phyloP scores from a whole-genome alignment of 306 rosid species.

The Trifolium subterraneum region DNA sequence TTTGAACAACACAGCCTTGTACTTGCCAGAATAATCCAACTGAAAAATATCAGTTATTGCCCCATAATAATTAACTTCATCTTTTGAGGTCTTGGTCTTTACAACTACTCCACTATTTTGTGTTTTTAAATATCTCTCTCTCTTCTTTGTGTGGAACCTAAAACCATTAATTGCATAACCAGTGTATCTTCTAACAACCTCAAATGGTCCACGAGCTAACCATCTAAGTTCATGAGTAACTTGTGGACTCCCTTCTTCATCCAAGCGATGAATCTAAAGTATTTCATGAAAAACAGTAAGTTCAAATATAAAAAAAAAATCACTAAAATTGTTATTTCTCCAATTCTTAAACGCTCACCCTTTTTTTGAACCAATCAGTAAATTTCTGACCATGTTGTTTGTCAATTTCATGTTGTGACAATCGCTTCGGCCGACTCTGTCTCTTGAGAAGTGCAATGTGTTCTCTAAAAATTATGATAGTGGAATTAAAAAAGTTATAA shows the following conservation, averaged over 20 bases:
- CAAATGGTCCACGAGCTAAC: background rate
- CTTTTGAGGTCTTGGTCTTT: background rate
- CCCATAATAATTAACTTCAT: slow-evolving; percentile 14
- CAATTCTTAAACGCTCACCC: background rate
- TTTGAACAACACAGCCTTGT: background rate
- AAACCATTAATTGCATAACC: too few species aligned
- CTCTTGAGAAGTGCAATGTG: background rate
- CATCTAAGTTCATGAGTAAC: background rate
- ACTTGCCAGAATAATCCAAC: background rate
- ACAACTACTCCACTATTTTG: background rate
- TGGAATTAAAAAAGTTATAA: too few species aligned
- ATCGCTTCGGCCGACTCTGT: background rate
- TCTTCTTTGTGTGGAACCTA: too few species aligned
- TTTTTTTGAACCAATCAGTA: background rate
- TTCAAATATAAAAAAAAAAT: background rate
- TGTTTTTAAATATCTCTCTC: too few species aligned
- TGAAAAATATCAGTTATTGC: slow-evolving; percentile 2
- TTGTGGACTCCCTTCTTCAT: background rate
- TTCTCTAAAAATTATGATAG: background rate
- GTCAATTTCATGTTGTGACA: slow-evolving; percentile 1
- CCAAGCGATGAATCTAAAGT: background rate
- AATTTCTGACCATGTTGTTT: background rate
- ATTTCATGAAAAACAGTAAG: background rate
- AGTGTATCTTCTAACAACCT: background rate
- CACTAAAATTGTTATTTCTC: too few species aligned